A percentile compares a stretch with the other conserved stretches of the same genome.
Evolutionary conservation across 768 basidiomycete species (phyloP).

Genomic region (Boletus rufocinnamomeus): DNA sequence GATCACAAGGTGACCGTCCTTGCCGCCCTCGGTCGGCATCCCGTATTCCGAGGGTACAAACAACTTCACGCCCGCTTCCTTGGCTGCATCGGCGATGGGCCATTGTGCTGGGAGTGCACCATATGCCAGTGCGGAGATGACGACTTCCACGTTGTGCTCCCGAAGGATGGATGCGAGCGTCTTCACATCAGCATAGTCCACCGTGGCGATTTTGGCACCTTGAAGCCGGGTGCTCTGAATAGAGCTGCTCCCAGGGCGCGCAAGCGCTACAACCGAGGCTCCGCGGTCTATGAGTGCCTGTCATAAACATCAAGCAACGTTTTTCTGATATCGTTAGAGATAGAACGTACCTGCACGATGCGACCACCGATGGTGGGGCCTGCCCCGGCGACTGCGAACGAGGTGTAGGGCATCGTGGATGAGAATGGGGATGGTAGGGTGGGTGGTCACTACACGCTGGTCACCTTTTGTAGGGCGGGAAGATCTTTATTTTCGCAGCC

Average conservation of each 20-base stretch:
- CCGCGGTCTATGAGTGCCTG: constrained; percentile 26
- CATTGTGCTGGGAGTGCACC: constrained; percentile 30
- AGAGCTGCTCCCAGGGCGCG: constrained; percentile 26
- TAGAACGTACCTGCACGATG: constrained; percentile 30
- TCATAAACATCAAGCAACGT: not conserved
- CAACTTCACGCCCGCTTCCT: constrained; percentile 38
- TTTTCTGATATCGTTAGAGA: not conserved
- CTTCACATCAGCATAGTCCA: constrained; percentile 31
- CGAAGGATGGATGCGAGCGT: constrained; percentile 30
- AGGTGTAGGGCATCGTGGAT: constrained; percentile 32
- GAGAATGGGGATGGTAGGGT: not conserved
- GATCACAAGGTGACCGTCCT: constrained; percentile 24
- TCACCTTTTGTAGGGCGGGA: constrained; percentile 3
- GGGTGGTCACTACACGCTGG: not conserved
- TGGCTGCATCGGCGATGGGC: constrained; percentile 38
- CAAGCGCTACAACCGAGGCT: constrained; percentile 30
- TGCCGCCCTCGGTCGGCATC: constrained; percentile 36
- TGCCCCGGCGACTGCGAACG: constrained; percentile 39
- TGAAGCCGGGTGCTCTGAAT: constrained; percentile 20
- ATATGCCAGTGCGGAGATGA: constrained; percentile 36
- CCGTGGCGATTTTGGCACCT: constrained; percentile 30
- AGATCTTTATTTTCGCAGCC: constrained; percentile 5
- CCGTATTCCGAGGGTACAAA: constrained; percentile 44
- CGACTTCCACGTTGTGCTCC: constrained; percentile 37
- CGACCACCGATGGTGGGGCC: constrained; percentile 39